Base-by-base conservation (phyloP, 2,329 filamentous ascomycete species). In the Gliomastix tumulicola region DNA sequence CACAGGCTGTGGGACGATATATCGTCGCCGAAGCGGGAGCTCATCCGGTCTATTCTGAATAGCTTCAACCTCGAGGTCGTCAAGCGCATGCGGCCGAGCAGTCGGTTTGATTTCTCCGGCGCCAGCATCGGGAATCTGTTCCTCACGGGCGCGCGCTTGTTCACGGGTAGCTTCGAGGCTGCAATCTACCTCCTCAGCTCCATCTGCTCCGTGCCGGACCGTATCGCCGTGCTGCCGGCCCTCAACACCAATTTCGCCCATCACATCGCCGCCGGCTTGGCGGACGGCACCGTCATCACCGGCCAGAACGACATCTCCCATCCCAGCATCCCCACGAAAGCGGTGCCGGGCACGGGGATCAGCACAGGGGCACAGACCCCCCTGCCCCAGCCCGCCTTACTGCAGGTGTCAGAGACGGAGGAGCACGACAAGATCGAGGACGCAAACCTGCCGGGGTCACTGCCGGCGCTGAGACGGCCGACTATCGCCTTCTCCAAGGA, bases 241-340 rank as follows among this genome's bases (percentile, higher is more conserved):
- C 86, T 97, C 48, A 94, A 95, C 66, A 88, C 84, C 44, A 97
- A 95, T 57, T 96, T 96, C 65, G 87, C 87, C 0, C 86, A 94
- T 51, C 90, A 97, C 59, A 97, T 97, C 47, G 88, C 84, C 6
- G 90, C 88, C 3, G 83, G 84, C 0, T 70, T 97, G 0, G 66
- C 69, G 15, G 77, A 95, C 54, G 88, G 85, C 7, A 79, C 76
- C 1, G 66, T 83, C 19, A 94, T 97, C 48, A 84, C 85, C 0
- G 90, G 90, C 0, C 92, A 97, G 56, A 96, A 96, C 56, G 84
- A 86, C 53, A 95, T 95, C 49, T 89, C 83, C 1, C 89, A 95
- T 50, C 88, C 88, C 0, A 82, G 79, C 30, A 77, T 72, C 27
- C 79, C 79, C 0, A 84, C 80, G 0, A 53, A 59, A 3, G 55